Conservation (phyloP, 352 stramenopile species). For the Phytophthora nicotianae region DNA sequence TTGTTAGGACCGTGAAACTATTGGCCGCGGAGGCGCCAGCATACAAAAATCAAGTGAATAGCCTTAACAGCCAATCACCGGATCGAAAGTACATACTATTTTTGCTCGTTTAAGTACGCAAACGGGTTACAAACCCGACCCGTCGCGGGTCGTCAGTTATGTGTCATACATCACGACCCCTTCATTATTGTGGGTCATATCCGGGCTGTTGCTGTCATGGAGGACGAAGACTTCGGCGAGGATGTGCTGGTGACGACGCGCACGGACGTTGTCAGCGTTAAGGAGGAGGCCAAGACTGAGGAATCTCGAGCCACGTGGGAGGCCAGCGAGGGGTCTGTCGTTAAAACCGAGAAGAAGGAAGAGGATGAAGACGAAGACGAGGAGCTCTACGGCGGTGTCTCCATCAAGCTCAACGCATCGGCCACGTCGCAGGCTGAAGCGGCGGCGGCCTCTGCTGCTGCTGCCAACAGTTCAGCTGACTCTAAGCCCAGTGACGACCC, state of each 20-base stretch:
- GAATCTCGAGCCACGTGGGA: slow-evolving; percentile 38
- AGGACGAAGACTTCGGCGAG: slow-evolving; percentile 86
- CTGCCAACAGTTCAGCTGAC: neutral
- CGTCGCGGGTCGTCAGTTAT: slow-evolving; percentile 2
- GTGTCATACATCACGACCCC: slow-evolving; percentile 2
- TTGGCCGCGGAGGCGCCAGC: slow-evolving; percentile 74
- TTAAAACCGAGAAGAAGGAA: slow-evolving; percentile 29
- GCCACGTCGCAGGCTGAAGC: slow-evolving; percentile 33
- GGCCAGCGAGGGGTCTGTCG: neutral
- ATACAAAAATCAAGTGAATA: slow-evolving; percentile 71
- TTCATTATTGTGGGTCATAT: slow-evolving; percentile 1
- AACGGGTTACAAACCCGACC: slow-evolving; percentile 4
- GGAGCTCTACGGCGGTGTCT: slow-evolving; percentile 80
- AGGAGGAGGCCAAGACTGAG: slow-evolving; percentile 38
- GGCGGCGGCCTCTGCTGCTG: slow-evolving; percentile 13
- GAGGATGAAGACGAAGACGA: slow-evolving; percentile 75
- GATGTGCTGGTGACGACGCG: slow-evolving; percentile 67
- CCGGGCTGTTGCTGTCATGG: slow-evolving; percentile 3
- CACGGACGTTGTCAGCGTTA: slow-evolving; percentile 13
- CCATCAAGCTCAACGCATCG: slow-evolving; percentile 66
- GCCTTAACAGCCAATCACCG: slow-evolving; percentile 42
- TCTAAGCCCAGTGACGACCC: slow-evolving; percentile 20
- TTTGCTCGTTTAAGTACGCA: slow-evolving; percentile 11
- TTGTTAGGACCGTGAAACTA: slow-evolving; percentile 60
- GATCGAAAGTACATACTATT: neutral